Evolutionary conservation across 352 stramenopile species (phyloP).

Genomic region (Thraustochytrium sp.): DNA sequence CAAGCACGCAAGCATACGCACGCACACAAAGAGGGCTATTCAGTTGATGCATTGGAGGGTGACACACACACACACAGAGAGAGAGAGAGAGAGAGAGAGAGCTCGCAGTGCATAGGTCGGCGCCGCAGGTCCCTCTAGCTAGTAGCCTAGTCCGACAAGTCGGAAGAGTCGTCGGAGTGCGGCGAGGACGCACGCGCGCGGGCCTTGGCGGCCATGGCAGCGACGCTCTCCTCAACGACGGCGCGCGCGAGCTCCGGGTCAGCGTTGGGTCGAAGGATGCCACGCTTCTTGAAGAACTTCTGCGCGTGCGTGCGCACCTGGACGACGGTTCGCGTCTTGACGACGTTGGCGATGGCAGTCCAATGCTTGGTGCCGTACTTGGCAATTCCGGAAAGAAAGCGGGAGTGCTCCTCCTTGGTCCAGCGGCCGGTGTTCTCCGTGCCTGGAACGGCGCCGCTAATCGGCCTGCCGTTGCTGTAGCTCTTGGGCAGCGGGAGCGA

Average conservation of each 20-base stretch:
- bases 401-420: constrained; percentile 88
- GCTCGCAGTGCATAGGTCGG: no score
- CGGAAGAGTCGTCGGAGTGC: background rate
- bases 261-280: background rate
- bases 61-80: no score
- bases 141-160: background rate
- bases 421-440: constrained; percentile 66
- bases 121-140: no score
- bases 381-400: constrained; percentile 83
- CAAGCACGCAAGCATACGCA: no score
- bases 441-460: constrained; percentile 32
- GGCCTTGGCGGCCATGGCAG: background rate
- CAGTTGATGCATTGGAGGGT: no score
- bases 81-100: no score
- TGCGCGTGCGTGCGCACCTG: constrained; percentile 94
- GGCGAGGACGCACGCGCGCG: background rate
- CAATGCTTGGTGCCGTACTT: constrained; percentile 89
- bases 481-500: background rate
- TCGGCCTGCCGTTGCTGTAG: constrained; percentile 25
- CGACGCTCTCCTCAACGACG: background rate
- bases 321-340: constrained; percentile 87
- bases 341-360: constrained; percentile 92
- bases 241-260: background rate
- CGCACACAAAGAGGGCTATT: no score
- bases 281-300: constrained; percentile 85